Base-by-base conservation (phyloP, 805 yeast species). In the Tetrapisispora arboricola region DNA sequence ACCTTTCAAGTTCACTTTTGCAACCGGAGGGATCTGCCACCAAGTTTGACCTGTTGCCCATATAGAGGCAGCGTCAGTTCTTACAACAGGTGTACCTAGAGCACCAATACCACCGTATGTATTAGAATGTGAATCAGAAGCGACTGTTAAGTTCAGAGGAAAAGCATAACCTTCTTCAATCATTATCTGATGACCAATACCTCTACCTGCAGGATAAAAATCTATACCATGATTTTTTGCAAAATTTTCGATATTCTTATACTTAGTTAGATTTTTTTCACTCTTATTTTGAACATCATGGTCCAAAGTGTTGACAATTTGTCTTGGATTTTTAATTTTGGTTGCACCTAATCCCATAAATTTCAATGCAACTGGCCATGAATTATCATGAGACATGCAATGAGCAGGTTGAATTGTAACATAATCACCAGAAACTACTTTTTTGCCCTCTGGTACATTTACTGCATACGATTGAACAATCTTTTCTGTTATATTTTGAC, bases 1-100 rank as follows among this genome's bases (percentile, higher is more conserved):
- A 32, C 96, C 96, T 49, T 73, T 69, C 42, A 92, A 72, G 61
- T 85, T 94, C 9, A 92, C 97, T 54, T 79, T 77, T 27, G 97
- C 98, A 19, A 92, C 97, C 0, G 98, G 97, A 3, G 99, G 99
- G 41, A 92, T 85, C 74, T 94, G 98, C 98, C 98, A 92, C 99
- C 99, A 92, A 3, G 98, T 92, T 66, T 87, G 94, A 31, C 97
- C 97, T 0, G 99, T 92, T 11, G 99, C 97, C 99, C 99, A 92
- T 49, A 92, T 90, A 9, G 96, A 78, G 4, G 99, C 99, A 18
- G 97, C 98, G 64, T 92, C 99, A 0, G 99, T 92, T 64, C 99
- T 76, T 42, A 92, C 99, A 41, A 92, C 83, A 9, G 99, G 97
- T 3, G 98, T 94, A 39, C 99, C 99, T 43, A 92, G 68, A 18